Percentiles rank a stretch among this genome's conserved stretches.
phyloP scores from a whole-genome alignment of 805 yeast species.

The Zygotorulaspora chibaensis region DNA sequence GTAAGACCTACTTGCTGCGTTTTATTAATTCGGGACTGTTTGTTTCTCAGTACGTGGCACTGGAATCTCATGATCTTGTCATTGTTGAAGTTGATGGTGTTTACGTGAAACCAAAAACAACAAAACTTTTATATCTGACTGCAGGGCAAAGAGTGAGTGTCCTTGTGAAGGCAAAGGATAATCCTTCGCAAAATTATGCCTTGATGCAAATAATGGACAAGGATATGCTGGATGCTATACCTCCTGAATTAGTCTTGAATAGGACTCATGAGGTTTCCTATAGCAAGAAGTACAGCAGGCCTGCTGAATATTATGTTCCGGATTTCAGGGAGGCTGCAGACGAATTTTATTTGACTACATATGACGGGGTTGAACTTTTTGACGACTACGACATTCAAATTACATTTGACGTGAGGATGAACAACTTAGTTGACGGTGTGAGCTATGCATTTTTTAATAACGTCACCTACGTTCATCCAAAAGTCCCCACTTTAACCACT shows the following conservation, averaged over 20 bases:
- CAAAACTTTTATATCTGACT: constrained; percentile 56
- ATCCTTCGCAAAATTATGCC: constrained; percentile 47
- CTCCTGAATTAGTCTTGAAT: constrained; percentile 50
- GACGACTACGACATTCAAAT: constrained; percentile 61
- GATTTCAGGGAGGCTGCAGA: constrained; percentile 24
- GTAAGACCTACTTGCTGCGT: constrained; percentile 60
- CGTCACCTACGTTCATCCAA: constrained; percentile 59
- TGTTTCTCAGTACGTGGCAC: constrained; percentile 63
- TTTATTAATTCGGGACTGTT: constrained; percentile 66
- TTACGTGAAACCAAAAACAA: constrained; percentile 52
- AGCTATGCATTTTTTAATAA: constrained; percentile 75
- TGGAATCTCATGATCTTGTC: constrained; percentile 68
- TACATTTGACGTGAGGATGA: constrained; percentile 58
- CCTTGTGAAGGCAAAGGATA: constrained; percentile 52
- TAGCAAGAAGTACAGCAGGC: constrained; percentile 34
- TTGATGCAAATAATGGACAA: constrained; percentile 59
- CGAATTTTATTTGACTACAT: constrained; percentile 38
- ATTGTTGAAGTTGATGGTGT: constrained; percentile 76
- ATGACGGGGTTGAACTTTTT: constrained; percentile 44
- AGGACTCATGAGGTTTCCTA: constrained; percentile 56
- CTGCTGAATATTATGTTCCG: constrained; percentile 26
- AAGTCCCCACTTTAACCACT: constrained; percentile 65
- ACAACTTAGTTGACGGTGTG: constrained; percentile 66
- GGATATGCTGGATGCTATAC: constrained; percentile 67
- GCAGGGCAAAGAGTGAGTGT: constrained; percentile 83